Evolutionary conservation across 2,329 filamentous ascomycete species (phyloP).

Genomic region (Neonectria sp.): DNA sequence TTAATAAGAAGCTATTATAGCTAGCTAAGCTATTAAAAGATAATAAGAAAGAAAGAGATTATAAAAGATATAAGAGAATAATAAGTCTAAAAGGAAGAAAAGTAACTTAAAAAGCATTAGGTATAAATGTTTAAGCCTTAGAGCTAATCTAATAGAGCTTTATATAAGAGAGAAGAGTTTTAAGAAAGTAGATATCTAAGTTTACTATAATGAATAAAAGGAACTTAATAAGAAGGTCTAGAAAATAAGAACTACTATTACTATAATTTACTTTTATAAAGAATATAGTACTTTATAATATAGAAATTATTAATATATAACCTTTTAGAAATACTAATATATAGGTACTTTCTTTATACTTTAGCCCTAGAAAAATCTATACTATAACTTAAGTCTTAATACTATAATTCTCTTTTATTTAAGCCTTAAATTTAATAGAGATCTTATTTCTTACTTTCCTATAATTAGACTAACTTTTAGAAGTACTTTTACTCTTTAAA

Average conservation of each 20-base stretch:
- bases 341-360: too few relatives aligned
- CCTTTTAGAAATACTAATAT: too few relatives aligned
- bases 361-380: too few relatives aligned
- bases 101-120: background rate
- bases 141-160: background rate
- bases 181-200: too few relatives aligned
- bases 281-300: background rate
- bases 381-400: too few relatives aligned
- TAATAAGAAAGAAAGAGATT: background rate
- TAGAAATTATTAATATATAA: background rate
- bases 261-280: background rate
- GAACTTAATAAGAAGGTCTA: background rate
- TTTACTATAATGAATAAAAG: too few relatives aligned
- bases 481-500: too few relatives aligned
- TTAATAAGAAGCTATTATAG: background rate
- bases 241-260: background rate
- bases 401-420: too few relatives aligned
- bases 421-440: too few relatives aligned
- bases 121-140: background rate
- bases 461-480: too few relatives aligned
- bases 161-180: background rate
- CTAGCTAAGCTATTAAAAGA: background rate
- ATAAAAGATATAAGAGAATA: too few relatives aligned
- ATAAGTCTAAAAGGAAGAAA: background rate
- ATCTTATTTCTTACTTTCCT: too few relatives aligned